Evolutionary conservation across 2,329 filamentous ascomycete genomes (phyloP), one percentile per base, ranked within the genome.

Genomic region (Sphaerostilbella broomeana): DNA sequence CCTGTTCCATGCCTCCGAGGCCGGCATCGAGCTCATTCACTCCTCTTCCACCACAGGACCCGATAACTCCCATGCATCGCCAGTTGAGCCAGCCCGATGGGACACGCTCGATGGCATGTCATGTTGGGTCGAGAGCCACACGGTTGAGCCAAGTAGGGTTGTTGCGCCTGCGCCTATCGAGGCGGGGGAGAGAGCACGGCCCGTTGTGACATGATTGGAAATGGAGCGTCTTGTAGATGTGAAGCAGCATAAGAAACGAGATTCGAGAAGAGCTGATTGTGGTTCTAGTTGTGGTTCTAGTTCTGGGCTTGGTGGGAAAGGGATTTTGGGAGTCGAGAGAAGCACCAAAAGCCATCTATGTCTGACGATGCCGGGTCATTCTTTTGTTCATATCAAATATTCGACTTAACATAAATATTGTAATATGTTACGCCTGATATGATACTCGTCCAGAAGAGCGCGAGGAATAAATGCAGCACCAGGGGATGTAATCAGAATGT

Each of bases 91-190:
- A 5, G 31, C 57, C 31, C 48, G 59, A 38, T 64, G 62, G 62
- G 53, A 60, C 13, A 53, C 57, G 13, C 47, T 59, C 6, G 60
- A 63, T 16, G 62, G 62, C 4, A 47, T 50, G 28, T 47, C 56
- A 8, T 61, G 57, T 38, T 64, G 61, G 61, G 62, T 64, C 20
- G 62, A 64, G 53, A 43, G 49, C 26, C 61, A 64, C 36, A 45
- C 40, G 11, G 53, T 64, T 15, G 49, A 38, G 38, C 50, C 52
- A 4, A 47, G 44, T 25, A 40, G 43, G 22, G 34, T 53, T 2
- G 24, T 30, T 18, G 35, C 18, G 4, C 15, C 19, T 6, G 35
- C 39, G 33, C 39, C 25, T 32, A 15, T 15, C 33, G 36, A 8
- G 12, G 20, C 15, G 4, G 15, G 36, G 15, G 15, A 27, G 4